Base-by-base conservation (phyloP, 192 early-diverging fungal genomes). In the Rhizophagus sp. region DNA sequence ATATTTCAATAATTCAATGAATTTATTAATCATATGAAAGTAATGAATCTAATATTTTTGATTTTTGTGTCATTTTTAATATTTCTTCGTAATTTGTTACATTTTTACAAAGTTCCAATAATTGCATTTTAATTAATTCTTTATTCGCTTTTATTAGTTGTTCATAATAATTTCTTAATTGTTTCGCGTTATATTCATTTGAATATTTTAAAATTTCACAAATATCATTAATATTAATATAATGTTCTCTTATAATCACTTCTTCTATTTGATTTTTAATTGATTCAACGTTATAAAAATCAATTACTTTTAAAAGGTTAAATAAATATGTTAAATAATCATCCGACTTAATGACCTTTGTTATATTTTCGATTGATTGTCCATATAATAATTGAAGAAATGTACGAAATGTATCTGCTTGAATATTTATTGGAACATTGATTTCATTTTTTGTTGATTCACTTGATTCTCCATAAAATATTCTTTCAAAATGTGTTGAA, bases 211-310 rank as follows among this genome's bases (percentile, higher is more conserved):
- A 17, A 24, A 62, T 62, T 8, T 17, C 3, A 22, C 2, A 12
- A 62, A 62, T 24, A 62, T 62, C 17, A 17, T 62, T 62, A 62
- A 62, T 62, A 62, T 62, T 62, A 62, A 62, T 62, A 62, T 22
- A 22, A 8, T 19, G 0, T 4, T 15, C 62, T 62, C 17, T 22
- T n/a, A 62, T 62, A n/a, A 62, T 22, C 7, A 8, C 9, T 22
- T 62, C 19, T 62, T 62, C 62, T 22, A n/a, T 24, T 8, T n/a
- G 15, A 17, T 62, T 24, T 62, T 62, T 62, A 8, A 62, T n/a
- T 36, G 5, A 24, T n/a, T 17, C 62, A n/a, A 62, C 4, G 0
- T 62, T 24, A 62, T n/a, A 62, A n/a, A 17, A n/a, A 3, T 62
- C 62, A 2, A 15, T 17, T n/a, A 62, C 6, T 17, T 62, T 62